Evolutionary conservation across 2,329 filamentous ascomycete species (phyloP), one percentile per base, ranked within the genome.

Genomic region (Fusarium caatingaense): DNA sequence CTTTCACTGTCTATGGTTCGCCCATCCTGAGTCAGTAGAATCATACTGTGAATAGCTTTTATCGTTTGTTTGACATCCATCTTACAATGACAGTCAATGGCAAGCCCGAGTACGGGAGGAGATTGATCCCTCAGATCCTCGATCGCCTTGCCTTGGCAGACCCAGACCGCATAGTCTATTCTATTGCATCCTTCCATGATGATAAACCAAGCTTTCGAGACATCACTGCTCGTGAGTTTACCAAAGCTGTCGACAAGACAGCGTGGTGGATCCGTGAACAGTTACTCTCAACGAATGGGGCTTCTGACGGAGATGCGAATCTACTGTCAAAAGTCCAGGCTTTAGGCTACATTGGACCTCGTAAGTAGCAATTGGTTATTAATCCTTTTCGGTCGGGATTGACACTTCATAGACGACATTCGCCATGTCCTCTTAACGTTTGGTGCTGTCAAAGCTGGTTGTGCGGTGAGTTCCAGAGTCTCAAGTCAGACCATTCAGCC

Each of bases 381-480:
- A n/a, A n/a, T n/a, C n/a, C n/a, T n/a, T n/a, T n/a, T n/a, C n/a
- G n/a, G n/a, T n/a, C n/a, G n/a, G n/a, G n/a, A 37, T 11, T 37
- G 1, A 37, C 21, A 2, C 5, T 21, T 1, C 1, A 5, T 10
- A 79, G 77, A 79, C 30, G 77, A 79, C 56, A 50, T 79, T 11
- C 69, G 77, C 18, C 73, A 79, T 23, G 53, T 76, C 15, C 54
- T 79, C 1, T 42, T 79, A 32, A 78, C 74, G 0, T 76, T 76
- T 45, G 80, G 75, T 0, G 74, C 73, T 37, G 73, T 79, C 40
- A 82, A 82, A 56, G 76, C 72, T 30, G 75, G 75, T 8, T 80
- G 75, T 41, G 71, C 76, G 41, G 79, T 79, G 66, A 57, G 74
- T 66, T 28, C 27, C 10, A 27, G 27, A 27, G 3, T 27, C 27